These are phyloP conservation scores for Bacterosira constricta DNA, from an alignment of 108 stramenopile genomes.

Conservation along the genomic window DNA sequence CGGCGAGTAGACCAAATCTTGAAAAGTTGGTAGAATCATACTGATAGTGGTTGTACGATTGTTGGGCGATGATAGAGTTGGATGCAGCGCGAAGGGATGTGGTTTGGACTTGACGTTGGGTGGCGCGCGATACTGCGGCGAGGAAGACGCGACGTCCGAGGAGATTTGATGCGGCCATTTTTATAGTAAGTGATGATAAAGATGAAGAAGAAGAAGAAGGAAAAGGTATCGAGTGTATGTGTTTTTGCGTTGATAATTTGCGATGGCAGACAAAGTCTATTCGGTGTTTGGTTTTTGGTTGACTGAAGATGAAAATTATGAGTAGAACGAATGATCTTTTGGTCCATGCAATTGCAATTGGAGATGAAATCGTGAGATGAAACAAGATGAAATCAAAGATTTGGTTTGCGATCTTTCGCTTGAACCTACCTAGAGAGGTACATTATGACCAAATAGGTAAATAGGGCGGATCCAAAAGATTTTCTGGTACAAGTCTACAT, in stretches of 20 bases:
- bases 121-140: constrained; percentile 23
- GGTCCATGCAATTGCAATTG: too few species aligned
- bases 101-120: constrained; percentile 28
- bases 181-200: neutral
- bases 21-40: neutral
- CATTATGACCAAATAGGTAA: too few species aligned
- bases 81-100: constrained; percentile 14
- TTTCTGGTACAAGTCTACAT: neutral
- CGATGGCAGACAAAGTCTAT: neutral
- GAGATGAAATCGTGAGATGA: too few species aligned
- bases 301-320: neutral
- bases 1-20: constrained; percentile 14
- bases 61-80: neutral
- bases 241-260: too few species aligned
- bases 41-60: constrained; percentile 3
- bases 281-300: neutral
- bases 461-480: neutral
- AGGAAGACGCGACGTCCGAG: constrained; percentile 38
- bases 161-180: constrained; percentile 31
- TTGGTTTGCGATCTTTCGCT: neutral
- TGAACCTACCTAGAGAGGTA: too few species aligned
- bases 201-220: neutral
- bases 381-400: neutral
- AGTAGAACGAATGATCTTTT: too few species aligned
- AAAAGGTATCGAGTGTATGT: neutral